phyloP scores from a whole-genome alignment of 169 alveolate species.

The Plasmodium adleri region DNA sequence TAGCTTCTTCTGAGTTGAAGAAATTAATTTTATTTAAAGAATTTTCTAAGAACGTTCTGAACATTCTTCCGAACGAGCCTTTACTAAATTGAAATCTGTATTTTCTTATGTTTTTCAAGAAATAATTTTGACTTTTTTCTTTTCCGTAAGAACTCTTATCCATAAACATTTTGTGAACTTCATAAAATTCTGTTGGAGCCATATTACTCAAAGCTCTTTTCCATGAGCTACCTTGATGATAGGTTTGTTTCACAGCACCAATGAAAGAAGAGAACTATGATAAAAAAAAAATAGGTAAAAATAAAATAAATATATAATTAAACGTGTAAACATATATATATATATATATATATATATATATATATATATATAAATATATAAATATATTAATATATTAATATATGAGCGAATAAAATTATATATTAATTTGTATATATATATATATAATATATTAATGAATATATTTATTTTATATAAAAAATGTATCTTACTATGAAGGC shows the following conservation, averaged over 20 bases:
- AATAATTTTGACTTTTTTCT: conserved; percentile 19
- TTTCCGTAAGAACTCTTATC: conserved; percentile 6
- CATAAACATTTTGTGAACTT: conserved; percentile 23
- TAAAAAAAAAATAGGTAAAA: conserved; percentile 3
- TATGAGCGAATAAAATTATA: not conserved
- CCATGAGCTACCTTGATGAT: conserved; percentile 46
- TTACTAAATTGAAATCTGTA: conserved; percentile 52
- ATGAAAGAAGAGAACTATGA: conserved; percentile 49
- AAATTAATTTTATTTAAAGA: conserved; percentile 29
- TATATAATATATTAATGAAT: not conserved
- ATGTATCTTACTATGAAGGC: conserved; percentile 28
- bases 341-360: conserved; percentile 22
- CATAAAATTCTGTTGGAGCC: conserved; percentile 65
- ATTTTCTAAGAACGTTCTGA: conserved; percentile 58
- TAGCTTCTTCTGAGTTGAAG: conserved; percentile 44
- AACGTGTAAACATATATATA: not conserved
- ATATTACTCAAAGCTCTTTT: conserved; percentile 41
- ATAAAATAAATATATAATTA: not conserved
- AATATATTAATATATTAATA: not conserved
- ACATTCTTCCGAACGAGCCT: conserved; percentile 27
- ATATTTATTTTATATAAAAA: not conserved
- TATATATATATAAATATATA: not conserved
- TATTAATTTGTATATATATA: not conserved
- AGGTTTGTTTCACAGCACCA: conserved; percentile 61
- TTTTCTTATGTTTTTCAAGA: conserved; percentile 27